These are phyloP conservation scores for Narthecium ossifragum DNA, from an alignment of 106 monocot species.

Conservation along the genomic window DNA sequence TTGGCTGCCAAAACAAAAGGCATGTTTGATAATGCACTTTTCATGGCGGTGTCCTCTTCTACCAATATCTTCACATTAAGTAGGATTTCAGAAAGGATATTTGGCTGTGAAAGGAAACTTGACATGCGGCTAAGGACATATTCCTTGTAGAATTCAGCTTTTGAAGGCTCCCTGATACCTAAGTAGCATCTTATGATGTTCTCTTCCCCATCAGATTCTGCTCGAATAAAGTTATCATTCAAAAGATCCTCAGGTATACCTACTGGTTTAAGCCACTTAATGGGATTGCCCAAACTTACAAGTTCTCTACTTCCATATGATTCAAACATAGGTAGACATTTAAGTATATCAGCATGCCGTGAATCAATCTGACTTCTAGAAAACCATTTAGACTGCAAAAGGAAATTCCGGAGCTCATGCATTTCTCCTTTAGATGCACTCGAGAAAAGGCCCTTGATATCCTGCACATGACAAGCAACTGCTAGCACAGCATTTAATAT, in stretches of 20 bases:
- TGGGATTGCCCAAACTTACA: slow-evolving; percentile 45
- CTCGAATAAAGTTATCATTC: slow-evolving; percentile 70
- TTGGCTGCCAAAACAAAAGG: slow-evolving; percentile 82
- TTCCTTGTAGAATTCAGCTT: slow-evolving; percentile 73
- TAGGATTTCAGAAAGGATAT: slow-evolving; percentile 54
- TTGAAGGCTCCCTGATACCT: slow-evolving; percentile 60
- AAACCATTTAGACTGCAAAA: slow-evolving; percentile 97
- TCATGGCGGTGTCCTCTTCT: slow-evolving; percentile 53
- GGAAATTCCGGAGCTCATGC: slow-evolving; percentile 79
- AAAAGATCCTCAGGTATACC: slow-evolving; percentile 70
- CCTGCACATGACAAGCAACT: slow-evolving; percentile 29
- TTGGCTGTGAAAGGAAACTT: slow-evolving; percentile 47
- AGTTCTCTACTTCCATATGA: slow-evolving; percentile 59
- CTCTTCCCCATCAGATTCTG: slow-evolving; percentile 77
- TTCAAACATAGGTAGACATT: slow-evolving; percentile 86
- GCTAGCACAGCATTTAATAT: slow-evolving; percentile 71
- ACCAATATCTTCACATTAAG: slow-evolving; percentile 60
- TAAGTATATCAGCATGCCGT: slow-evolving; percentile 61
- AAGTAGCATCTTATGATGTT: slow-evolving; percentile 53
- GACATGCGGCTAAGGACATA: slow-evolving; percentile 61
- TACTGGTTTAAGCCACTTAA: slow-evolving; percentile 86
- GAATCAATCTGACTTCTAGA: slow-evolving; percentile 44
- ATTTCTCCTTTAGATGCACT: slow-evolving; percentile 70
- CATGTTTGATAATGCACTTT: slow-evolving; percentile 38
- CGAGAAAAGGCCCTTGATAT: slow-evolving; percentile 40